Evolutionary conservation across 345 rosid species (phyloP).

Genomic region (Rhizophora apiculata): DNA sequence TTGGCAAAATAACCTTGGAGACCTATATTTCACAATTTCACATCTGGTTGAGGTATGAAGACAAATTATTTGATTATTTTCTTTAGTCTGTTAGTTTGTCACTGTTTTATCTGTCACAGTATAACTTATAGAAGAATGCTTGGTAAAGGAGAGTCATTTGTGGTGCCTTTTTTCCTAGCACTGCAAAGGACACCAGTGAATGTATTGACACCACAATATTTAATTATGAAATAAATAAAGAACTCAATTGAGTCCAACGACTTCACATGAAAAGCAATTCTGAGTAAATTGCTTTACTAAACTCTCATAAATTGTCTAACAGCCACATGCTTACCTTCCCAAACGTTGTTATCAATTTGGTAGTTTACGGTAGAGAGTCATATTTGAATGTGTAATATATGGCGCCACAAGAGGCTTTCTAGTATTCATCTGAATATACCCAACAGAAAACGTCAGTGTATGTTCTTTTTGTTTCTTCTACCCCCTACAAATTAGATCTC

Average conservation of each 20-base stretch:
- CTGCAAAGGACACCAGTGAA: too few relatives aligned
- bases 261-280: too few relatives aligned
- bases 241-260: too few relatives aligned
- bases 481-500: neutral
- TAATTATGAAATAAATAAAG: too few relatives aligned
- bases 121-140: neutral
- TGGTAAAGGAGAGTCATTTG: neutral
- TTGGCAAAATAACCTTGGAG: slow-evolving; percentile 88
- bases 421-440: too few relatives aligned
- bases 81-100: neutral
- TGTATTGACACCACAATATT: too few relatives aligned
- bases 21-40: slow-evolving; percentile 95
- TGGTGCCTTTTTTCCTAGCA: neutral
- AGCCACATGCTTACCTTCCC: neutral
- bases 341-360: neutral
- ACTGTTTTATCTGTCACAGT: neutral
- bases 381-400: too few relatives aligned
- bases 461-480: neutral
- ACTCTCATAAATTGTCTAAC: neutral
- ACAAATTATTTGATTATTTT: neutral
- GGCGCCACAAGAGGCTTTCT: too few relatives aligned
- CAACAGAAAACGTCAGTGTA: slow-evolving; percentile 16
- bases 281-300: neutral
- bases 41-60: slow-evolving; percentile 92
- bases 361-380: too few relatives aligned